Evolutionary conservation across 192 early-diverging fungal species (phyloP).

Genomic region (Coemansia asiatica): DNA sequence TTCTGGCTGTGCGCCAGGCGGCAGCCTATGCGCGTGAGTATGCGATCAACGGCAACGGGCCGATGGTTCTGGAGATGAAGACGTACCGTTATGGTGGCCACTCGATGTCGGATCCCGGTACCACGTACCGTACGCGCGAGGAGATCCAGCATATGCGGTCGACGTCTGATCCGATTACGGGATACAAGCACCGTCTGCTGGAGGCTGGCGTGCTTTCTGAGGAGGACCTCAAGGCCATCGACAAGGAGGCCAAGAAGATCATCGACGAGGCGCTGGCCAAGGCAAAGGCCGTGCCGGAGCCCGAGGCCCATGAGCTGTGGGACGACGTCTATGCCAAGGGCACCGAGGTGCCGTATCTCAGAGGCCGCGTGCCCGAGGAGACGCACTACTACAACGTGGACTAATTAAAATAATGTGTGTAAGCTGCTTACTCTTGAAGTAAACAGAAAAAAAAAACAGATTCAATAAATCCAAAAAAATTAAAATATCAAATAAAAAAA

Average conservation of each 20-base stretch:
- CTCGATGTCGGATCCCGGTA: conserved; percentile 99
- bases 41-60: conserved; percentile 79
- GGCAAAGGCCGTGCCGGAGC: conserved; percentile 79
- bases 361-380: conserved; percentile 85
- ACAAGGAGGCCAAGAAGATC: conserved; percentile 83
- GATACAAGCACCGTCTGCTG: conserved; percentile 81
- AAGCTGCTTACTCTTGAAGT: too few relatives aligned
- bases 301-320: conserved; percentile 68
- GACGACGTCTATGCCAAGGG: conserved; percentile 83
- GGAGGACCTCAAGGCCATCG: conserved; percentile 89
- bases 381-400: conserved; percentile 58
- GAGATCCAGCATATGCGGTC: conserved; percentile 98
- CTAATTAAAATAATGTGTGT: too few relatives aligned
- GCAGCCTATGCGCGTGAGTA: conserved; percentile 82
- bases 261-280: conserved; percentile 85
- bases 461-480: not conserved
- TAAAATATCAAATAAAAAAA: not conserved
- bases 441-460: too few relatives aligned
- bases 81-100: conserved; percentile 99
- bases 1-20: conserved; percentile 88
- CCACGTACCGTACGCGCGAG: conserved; percentile 98
- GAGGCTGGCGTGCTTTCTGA: conserved; percentile 71
- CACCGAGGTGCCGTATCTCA: conserved; percentile 66
- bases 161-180: conserved; percentile 90
- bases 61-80: conserved; percentile 91